Conservation (phyloP, 2,329 filamentous ascomycete genomes). For the Scedosporium minutisporum region DNA sequence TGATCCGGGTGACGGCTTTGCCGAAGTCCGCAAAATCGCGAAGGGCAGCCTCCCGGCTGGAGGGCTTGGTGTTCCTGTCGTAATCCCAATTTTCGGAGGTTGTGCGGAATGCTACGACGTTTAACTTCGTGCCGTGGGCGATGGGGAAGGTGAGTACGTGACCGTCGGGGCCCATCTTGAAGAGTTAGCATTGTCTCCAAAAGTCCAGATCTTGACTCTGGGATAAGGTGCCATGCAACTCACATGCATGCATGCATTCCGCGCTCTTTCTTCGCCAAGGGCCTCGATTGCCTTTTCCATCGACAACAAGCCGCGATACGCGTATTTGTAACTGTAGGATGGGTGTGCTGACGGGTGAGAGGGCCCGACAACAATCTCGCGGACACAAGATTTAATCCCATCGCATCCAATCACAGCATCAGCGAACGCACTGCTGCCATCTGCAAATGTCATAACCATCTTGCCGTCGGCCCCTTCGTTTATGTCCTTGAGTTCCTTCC, state of each 20-base stretch:
- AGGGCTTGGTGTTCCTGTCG: conserved; percentile 12
- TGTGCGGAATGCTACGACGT: conserved; percentile 38
- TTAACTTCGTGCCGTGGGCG: conserved; percentile 43
- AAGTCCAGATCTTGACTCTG: no score
- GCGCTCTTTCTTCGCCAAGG: conserved; percentile 28
- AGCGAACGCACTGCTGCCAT: conserved; percentile 27
- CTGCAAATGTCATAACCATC: conserved; percentile 24
- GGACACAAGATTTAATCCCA: conserved; percentile 49
- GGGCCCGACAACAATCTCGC: conserved; percentile 37
- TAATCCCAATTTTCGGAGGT: conserved; percentile 19
- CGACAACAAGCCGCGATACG: conserved; percentile 35
- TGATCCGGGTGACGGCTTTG: conserved; percentile 18
- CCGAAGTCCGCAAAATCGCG: conserved; percentile 25
- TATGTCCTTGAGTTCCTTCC: conserved; percentile 24
- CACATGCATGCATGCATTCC: conserved; percentile 19
- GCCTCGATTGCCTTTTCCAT: conserved; percentile 43
- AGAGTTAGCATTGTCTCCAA: neutral
- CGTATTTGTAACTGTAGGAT: conserved; percentile 45
- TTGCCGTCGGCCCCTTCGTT: conserved; percentile 15
- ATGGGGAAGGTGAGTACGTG: conserved; percentile 53
- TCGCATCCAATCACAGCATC: conserved; percentile 49
- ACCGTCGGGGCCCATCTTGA: conserved; percentile 33
- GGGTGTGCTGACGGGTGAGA: conserved; percentile 26
- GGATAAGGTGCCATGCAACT: conserved; percentile 4
- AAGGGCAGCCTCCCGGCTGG: conserved; percentile 22